These are phyloP conservation scores for Hymenotorrendiella dingleyae DNA, from an alignment of 2,329 filamentous ascomycete genomes.

Conservation along the genomic window DNA sequence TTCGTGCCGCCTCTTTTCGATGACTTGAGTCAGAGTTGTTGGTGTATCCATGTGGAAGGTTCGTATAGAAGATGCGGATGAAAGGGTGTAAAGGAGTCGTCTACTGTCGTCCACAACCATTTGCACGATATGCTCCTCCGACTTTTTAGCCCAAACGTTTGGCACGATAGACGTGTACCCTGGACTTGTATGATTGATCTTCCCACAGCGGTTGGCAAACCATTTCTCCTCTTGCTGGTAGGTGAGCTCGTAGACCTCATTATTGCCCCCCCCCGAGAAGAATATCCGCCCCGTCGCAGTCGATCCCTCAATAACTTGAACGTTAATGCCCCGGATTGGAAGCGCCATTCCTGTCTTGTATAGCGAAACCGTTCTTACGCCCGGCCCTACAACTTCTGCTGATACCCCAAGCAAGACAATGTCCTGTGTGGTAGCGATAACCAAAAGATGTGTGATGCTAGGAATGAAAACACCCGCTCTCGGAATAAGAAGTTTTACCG, in stretches of 20 bases:
- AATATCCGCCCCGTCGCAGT: conserved; percentile 81
- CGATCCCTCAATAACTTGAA: conserved; percentile 74
- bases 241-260: conserved; percentile 87
- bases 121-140: conserved; percentile 62
- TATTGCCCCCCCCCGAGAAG: conserved; percentile 74
- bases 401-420: conserved; percentile 83
- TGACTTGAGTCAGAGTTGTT: conserved; percentile 55
- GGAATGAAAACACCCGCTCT: conserved; percentile 82
- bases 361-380: conserved; percentile 66
- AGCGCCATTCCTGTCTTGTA: conserved; percentile 87
- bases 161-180: conserved; percentile 64
- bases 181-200: conserved; percentile 78
- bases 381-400: conserved; percentile 59
- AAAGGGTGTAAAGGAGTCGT: conserved; percentile 85
- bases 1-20: conserved; percentile 55
- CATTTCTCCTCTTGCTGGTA: conserved; percentile 97
- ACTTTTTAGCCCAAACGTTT: conserved; percentile 43
- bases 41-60: conserved; percentile 78
- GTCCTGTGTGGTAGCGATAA: conserved; percentile 80
- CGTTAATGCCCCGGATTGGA: conserved; percentile 67
- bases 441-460: conserved; percentile 80
- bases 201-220: conserved; percentile 85
- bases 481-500: conserved; percentile 82
- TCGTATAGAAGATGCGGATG: conserved; percentile 79
- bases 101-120: conserved; percentile 86